Base-by-base conservation (phyloP, 495 filamentous ascomycete genomes). In the Xylaria cubensis region DNA sequence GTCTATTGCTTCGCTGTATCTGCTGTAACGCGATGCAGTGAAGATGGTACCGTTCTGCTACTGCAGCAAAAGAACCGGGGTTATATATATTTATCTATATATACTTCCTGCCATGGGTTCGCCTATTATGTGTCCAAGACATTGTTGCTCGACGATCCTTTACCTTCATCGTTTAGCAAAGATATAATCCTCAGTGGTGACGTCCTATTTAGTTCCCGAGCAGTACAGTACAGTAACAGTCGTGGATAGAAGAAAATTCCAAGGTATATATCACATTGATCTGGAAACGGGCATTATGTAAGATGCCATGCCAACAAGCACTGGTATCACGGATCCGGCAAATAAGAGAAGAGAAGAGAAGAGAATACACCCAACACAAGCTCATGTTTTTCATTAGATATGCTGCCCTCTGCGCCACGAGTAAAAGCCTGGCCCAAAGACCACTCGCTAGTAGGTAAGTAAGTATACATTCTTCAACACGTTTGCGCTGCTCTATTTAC, bases 401-500 rank as follows among this genome's bases (percentile, higher is more conserved):
- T 13, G 13, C 4, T 29, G 0, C 12, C 53, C 26, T 56, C 3
- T 13, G 3, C 26, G 24, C 53, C 32, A 56, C 26, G 12, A 29
- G 13, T 15, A 29, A 5, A 7, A 55, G 3, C 12, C 24, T 55
- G 4, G 24, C 12, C 26, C 5, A 5, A 56, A 32, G 12, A 15
- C 10, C 12, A 12, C 12, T 26, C 9, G 48, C 48, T n/a, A n/a
- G n/a, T 26, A 51, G 21, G 24, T 56, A 53, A 53, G 41, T 26
- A 70, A 56, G 66, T 62, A 58, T 71, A 64, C 53, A 56, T 32
- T 32, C 53, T 32, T 17, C 26, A 17, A 15, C 53, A 56, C 17
- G 13, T 56, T 3, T 32, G 53, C 5, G 12, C 26, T 56, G 10
- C 4, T 56, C 13, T 56, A n/a, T 21, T 24, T 53, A 26, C 26